A percentile compares a stretch with the other conserved stretches of the same genome.
Conservation (phyloP, 768 basidiomycete genomes). For the Tephrocybe rancida region DNA sequence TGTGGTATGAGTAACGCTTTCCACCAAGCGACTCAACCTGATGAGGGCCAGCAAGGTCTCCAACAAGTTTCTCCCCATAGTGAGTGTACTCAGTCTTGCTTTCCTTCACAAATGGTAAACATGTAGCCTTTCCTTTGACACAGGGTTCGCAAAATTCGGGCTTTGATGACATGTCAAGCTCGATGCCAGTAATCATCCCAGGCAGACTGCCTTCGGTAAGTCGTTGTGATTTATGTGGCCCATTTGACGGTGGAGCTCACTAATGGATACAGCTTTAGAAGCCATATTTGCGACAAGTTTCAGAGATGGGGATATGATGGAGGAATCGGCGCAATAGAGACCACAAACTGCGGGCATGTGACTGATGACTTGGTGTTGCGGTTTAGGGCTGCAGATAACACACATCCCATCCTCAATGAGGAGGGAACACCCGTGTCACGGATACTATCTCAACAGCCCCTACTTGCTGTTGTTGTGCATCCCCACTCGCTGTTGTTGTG, state of each 20-base stretch:
- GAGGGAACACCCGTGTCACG: slow-evolving; percentile 17
- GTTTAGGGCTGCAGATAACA: slow-evolving; percentile 20
- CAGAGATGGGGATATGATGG: slow-evolving; percentile 4
- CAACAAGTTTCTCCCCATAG: slow-evolving; percentile 21
- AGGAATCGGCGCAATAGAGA: slow-evolving; percentile 23
- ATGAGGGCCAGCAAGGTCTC: slow-evolving; percentile 29
- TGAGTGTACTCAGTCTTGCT: slow-evolving; percentile 12
- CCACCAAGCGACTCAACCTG: slow-evolving; percentile 18
- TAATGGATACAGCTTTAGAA: slow-evolving; percentile 20
- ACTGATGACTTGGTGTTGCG: slow-evolving; percentile 15
- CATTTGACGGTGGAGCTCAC: slow-evolving; percentile 32
- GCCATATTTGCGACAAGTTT: slow-evolving; percentile 10
- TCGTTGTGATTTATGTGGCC: slow-evolving; percentile 34
- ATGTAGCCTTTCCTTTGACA: slow-evolving; percentile 23
- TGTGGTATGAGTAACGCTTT: slow-evolving; percentile 15
- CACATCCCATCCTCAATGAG: slow-evolving; percentile 21
- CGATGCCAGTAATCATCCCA: slow-evolving; percentile 32
- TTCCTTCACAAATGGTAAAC: slow-evolving; percentile 21
- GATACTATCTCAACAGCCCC: no score
- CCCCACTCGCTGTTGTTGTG: no score
- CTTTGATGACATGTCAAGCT: slow-evolving; percentile 24
- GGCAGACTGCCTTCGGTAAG: slow-evolving; percentile 26
- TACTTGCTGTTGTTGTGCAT: no score
- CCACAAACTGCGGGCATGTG: slow-evolving; percentile 23
- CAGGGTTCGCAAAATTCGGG: slow-evolving; percentile 27